phyloP scores from a whole-genome alignment of 1,284 basidiomycete genomes.

The Microbotryum lychnidis-dioicae region DNA sequence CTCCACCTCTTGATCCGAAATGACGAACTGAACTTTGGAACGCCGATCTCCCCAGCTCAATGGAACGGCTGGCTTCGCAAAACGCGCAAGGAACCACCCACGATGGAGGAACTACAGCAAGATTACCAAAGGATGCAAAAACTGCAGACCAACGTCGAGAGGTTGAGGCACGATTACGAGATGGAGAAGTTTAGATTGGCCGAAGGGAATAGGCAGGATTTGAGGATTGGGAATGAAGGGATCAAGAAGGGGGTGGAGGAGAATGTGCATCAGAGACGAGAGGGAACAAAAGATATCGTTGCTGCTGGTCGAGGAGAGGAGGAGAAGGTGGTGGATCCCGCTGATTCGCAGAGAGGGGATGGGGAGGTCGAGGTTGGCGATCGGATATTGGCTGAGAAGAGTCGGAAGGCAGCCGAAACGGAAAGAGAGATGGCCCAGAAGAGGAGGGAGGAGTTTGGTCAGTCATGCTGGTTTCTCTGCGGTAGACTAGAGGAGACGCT shows the following conservation, averaged over 20 bases:
- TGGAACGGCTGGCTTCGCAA: slow-evolving; percentile 26
- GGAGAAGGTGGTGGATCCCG: background rate
- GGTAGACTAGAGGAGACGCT: background rate
- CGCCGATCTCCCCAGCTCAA: slow-evolving; percentile 6
- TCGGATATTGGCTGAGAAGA: no score
- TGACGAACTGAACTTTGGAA: background rate
- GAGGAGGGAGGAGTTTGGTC: slow-evolving; percentile 19
- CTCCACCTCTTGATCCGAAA: background rate
- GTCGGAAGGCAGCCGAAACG: background rate
- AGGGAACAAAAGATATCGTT: no score
- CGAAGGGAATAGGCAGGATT: background rate
- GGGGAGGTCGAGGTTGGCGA: no score
- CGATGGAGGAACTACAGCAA: slow-evolving; percentile 10
- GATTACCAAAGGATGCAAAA: slow-evolving; percentile 14
- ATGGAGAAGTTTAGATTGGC: slow-evolving; percentile 18
- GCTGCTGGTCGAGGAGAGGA: background rate
- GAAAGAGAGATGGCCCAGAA: slow-evolving; percentile 11
- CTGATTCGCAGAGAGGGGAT: background rate
- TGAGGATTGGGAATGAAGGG: background rate
- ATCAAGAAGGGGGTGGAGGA: background rate
- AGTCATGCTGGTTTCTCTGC: background rate
- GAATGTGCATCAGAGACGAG: background rate
- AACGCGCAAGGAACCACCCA: slow-evolving; percentile 16
- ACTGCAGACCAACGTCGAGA: slow-evolving; percentile 14
- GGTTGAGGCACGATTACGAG: slow-evolving; percentile 11